Percentiles rank a stretch among this genome's conserved stretches.
These are phyloP conservation scores for Tetrahymena elliotti DNA, from an alignment of 73 alveolate species.

Conservation along the genomic window DNA sequence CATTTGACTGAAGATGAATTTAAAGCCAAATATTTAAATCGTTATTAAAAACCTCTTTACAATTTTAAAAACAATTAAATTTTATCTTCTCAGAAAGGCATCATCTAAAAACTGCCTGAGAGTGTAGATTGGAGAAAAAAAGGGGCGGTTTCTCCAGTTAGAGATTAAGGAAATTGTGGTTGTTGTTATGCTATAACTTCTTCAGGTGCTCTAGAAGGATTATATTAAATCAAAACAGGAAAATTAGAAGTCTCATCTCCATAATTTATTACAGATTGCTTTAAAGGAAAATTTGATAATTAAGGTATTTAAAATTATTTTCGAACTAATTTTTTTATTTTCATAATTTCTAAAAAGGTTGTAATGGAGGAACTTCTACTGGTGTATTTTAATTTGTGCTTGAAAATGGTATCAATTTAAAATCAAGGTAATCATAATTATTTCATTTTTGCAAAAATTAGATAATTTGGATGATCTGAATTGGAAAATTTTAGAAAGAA, in stretches of 20 bases:
- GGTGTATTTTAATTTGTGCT: not conserved
- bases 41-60: not conserved
- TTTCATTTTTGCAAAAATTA: too few relatives aligned
- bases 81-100: not conserved
- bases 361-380: not conserved
- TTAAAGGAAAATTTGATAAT: conserved; percentile 45
- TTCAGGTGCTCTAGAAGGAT: conserved; percentile 18
- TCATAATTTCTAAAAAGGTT: not conserved
- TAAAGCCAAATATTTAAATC: not conserved
- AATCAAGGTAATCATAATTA: not conserved
- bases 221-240: not conserved
- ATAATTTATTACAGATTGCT: conserved; percentile 64
- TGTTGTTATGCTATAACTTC: conserved; percentile 87
- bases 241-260: conserved; percentile 34
- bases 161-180: conserved; percentile 77
- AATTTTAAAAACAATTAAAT: not conserved
- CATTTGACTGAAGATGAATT: conserved; percentile 44
- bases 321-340: too few relatives aligned
- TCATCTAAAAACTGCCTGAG: not conserved
- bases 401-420: not conserved
- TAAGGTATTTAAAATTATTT: conserved; percentile 8
- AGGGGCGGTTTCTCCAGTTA: conserved; percentile 56
- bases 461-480: too few relatives aligned
- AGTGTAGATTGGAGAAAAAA: conserved; percentile 63
- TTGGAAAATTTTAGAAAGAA: too few relatives aligned